These are phyloP conservation scores for Angomonas ambiguus DNA, from an alignment of 208 protist species.

Conservation along the genomic window DNA sequence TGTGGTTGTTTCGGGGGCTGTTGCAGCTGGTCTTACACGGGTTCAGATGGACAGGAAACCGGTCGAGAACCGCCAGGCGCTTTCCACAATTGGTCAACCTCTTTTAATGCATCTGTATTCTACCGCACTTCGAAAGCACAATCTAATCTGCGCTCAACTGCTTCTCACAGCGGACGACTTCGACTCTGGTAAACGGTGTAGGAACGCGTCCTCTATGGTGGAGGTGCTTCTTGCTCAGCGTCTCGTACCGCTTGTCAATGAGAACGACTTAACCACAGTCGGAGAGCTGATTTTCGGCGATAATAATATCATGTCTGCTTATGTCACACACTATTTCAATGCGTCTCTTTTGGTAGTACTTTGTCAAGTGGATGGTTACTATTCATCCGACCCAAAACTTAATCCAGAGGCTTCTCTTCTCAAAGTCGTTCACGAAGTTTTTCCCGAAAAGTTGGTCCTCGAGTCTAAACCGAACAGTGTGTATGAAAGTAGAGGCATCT, in stretches of 20 bases:
- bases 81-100: constrained; percentile 51
- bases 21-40: constrained; percentile 35
- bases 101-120: constrained; percentile 61
- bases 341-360: constrained; percentile 54
- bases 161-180: constrained; percentile 56
- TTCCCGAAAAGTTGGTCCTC: not conserved
- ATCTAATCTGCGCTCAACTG: constrained; percentile 38
- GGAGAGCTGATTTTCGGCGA: constrained; percentile 26
- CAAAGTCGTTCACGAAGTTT: constrained; percentile 1
- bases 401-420: constrained; percentile 15
- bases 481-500: not conserved
- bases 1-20: constrained; percentile 49
- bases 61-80: constrained; percentile 23
- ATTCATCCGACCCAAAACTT: constrained; percentile 17
- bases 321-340: constrained; percentile 32
- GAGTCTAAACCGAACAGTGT: not conserved
- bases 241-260: constrained; percentile 64
- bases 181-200: constrained; percentile 12
- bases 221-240: constrained; percentile 29
- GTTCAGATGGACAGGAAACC: constrained; percentile 13
- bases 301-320: constrained; percentile 59
- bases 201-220: constrained; percentile 26
- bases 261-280: constrained; percentile 56
- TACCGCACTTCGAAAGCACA: constrained; percentile 33
- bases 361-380: constrained; percentile 54